These are phyloP conservation scores for Saccharum spontaneum DNA, from an alignment of 176 grass and related monocot species.

Conservation along the genomic window DNA sequence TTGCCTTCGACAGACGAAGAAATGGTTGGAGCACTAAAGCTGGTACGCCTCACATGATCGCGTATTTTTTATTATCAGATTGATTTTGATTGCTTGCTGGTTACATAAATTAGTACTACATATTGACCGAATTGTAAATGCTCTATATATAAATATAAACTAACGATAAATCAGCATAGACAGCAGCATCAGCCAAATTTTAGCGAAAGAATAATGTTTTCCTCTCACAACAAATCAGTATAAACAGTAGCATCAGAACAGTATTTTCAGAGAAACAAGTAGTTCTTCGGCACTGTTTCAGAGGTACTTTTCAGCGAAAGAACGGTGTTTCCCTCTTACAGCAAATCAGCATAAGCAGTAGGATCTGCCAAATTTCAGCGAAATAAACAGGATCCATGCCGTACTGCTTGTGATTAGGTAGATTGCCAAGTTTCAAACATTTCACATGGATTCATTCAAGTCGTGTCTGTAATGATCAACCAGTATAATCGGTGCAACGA, in stretches of 20 bases:
- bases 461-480: background rate
- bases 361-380: too few species aligned
- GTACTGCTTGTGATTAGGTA: background rate
- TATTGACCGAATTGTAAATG: constrained; percentile 10
- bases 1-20: constrained; percentile 3
- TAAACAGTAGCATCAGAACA: too few species aligned
- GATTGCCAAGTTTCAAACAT: constrained; percentile 32
- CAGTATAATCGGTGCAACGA: background rate
- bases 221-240: too few species aligned
- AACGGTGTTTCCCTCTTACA: too few species aligned
- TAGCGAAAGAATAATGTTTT: too few species aligned
- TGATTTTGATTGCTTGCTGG: constrained; percentile 22
- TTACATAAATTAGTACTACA: constrained; percentile 1
- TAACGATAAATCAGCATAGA: background rate
- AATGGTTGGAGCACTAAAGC: constrained; percentile 11
- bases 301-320: too few species aligned
- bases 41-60: background rate
- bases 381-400: background rate
- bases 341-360: too few species aligned
- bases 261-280: too few species aligned
- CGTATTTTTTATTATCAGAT: constrained; percentile 8
- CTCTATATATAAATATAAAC: background rate
- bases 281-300: too few species aligned
- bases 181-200: too few species aligned
- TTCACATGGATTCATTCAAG: constrained; percentile 29